Conservation (phyloP, 495 filamentous ascomycete genomes). For the Penicillium argentinense region DNA sequence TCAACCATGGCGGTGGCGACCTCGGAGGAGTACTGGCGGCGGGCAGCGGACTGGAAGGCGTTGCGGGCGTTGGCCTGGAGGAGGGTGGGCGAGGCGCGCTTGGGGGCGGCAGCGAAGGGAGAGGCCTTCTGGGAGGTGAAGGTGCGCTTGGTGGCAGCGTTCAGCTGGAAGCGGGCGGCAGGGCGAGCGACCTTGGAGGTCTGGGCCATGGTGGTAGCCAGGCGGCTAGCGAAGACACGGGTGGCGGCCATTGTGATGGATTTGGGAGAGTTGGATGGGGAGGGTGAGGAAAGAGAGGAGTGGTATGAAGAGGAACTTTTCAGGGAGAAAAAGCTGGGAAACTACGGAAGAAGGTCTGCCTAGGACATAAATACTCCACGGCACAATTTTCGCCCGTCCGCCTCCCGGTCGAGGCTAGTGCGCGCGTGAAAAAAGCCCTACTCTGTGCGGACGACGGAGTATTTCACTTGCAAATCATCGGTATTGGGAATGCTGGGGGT, state of each 20-base stretch:
- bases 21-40: conserved; percentile 77
- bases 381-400: conserved; percentile 47
- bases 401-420: conserved; percentile 39
- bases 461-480: conserved; percentile 20
- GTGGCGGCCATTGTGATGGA: conserved; percentile 65
- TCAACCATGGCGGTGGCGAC: conserved; percentile 82
- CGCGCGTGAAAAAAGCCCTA: conserved; percentile 41
- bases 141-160: conserved; percentile 66
- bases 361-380: conserved; percentile 47
- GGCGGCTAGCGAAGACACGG: conserved; percentile 67
- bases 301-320: conserved; percentile 33
- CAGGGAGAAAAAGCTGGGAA: conserved; percentile 46
- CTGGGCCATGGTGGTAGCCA: conserved; percentile 74
- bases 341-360: conserved; percentile 35
- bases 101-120: conserved; percentile 53
- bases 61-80: conserved; percentile 63
- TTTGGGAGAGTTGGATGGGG: conserved; percentile 16
- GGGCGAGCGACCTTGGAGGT: conserved; percentile 70
- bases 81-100: conserved; percentile 62
- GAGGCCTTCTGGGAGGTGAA: conserved; percentile 53
- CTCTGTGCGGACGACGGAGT: conserved; percentile 26
- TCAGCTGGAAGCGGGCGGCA: conserved; percentile 59
- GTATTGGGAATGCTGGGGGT: conserved; percentile 24
- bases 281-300: conserved; percentile 24
- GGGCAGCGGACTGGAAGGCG: conserved; percentile 57